Percentiles rank a stretch among this genome's conserved stretches.
phyloP scores from a whole-genome alignment of 2,329 filamentous ascomycete species.

The Aspergillus fumigatus region DNA sequence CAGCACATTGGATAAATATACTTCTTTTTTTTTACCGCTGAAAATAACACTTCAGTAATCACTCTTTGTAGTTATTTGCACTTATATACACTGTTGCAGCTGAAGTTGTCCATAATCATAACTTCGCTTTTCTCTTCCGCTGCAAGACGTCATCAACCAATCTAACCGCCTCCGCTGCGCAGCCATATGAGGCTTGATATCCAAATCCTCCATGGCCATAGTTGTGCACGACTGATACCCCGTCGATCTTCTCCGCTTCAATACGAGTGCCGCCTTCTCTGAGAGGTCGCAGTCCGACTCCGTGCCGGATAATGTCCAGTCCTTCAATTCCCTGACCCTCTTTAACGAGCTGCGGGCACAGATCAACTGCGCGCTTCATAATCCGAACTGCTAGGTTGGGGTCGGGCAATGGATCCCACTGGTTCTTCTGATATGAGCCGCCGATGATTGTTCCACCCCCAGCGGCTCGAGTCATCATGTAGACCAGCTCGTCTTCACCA shows the following conservation, averaged over 20 bases:
- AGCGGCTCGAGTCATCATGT: conserved; percentile 74
- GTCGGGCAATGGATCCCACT: conserved; percentile 76
- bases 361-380: conserved; percentile 61
- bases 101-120: conserved; percentile 15
- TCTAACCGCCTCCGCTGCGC: conserved; percentile 61
- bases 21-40: neutral
- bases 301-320: conserved; percentile 72
- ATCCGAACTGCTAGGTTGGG: conserved; percentile 75
- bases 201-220: conserved; percentile 53
- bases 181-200: conserved; percentile 65
- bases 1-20: neutral
- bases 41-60: neutral
- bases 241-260: conserved; percentile 64
- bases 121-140: conserved; percentile 27
- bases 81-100: neutral
- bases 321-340: conserved; percentile 62
- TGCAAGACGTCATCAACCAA: conserved; percentile 55
- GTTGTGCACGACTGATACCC: conserved; percentile 49
- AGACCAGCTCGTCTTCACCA: conserved; percentile 65
- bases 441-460: conserved; percentile 80
- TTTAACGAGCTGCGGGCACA: conserved; percentile 44
- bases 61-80: neutral
- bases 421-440: conserved; percentile 75
- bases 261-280: conserved; percentile 69
- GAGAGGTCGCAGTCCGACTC: conserved; percentile 74